Evolutionary conservation across 441 rosid species (phyloP).

Genomic region (Hura crepitans): DNA sequence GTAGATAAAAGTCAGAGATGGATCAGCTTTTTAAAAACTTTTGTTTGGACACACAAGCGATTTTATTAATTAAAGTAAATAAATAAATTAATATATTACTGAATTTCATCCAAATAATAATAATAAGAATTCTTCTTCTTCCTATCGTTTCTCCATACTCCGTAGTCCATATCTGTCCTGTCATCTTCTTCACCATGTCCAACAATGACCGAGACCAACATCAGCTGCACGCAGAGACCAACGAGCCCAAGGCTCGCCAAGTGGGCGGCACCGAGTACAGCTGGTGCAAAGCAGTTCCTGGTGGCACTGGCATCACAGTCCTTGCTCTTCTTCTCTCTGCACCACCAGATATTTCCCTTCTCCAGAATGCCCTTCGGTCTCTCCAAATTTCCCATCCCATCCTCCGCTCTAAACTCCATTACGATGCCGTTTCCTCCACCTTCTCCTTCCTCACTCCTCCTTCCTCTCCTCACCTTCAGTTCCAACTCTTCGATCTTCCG

Average conservation of each 20-base stretch:
- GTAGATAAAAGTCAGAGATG: too few relatives aligned
- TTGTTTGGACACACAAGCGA: background rate
- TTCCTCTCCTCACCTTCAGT: slow-evolving; percentile 34
- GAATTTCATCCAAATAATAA: too few relatives aligned
- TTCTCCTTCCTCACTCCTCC: slow-evolving; percentile 58
- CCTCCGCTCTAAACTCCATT: slow-evolving; percentile 66
- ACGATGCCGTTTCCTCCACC: slow-evolving; percentile 35
- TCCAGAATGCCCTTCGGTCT: slow-evolving; percentile 46
- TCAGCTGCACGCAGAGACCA: slow-evolving; percentile 9
- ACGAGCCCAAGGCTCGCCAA: slow-evolving; percentile 39
- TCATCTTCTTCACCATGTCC: slow-evolving; percentile 30
- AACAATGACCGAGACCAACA: background rate
- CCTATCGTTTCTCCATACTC: background rate
- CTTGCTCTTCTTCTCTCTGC: slow-evolving; percentile 58
- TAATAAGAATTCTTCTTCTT: too few relatives aligned
- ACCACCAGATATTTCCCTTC: slow-evolving; percentile 35
- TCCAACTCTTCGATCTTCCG: slow-evolving; percentile 46
- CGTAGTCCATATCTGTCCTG: background rate
- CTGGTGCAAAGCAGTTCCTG: slow-evolving; percentile 79
- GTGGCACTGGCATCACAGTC: slow-evolving; percentile 81
- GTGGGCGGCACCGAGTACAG: slow-evolving; percentile 72
- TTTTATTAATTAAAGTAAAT: background rate
- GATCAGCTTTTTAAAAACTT: background rate
- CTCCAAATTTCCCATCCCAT: slow-evolving; percentile 60
- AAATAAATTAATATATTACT: background rate